Percentiles rank a stretch among this genome's conserved stretches.
Evolutionary conservation across 768 basidiomycete species (phyloP).

Genomic region (Tricholomella constricta): DNA sequence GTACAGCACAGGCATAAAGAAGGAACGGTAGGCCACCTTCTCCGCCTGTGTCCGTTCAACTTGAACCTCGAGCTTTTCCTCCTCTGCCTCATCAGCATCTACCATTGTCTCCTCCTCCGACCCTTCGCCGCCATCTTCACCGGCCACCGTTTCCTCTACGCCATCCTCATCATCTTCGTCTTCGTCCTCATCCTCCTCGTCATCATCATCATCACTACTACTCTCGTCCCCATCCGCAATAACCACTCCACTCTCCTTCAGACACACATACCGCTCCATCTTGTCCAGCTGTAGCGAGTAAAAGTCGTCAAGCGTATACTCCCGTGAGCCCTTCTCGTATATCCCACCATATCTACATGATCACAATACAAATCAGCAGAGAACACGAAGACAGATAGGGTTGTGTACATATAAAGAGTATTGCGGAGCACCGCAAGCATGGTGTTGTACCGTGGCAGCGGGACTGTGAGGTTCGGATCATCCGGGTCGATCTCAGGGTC

Average conservation of each 20-base stretch:
- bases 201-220: constrained; percentile 63
- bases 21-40: constrained; percentile 12
- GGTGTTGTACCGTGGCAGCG: constrained; percentile 79
- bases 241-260: constrained; percentile 65
- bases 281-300: constrained; percentile 81
- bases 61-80: constrained; percentile 8
- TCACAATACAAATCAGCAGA: neutral
- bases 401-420: constrained; percentile 78
- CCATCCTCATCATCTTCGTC: constrained; percentile 54
- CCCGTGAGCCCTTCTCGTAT: constrained; percentile 76
- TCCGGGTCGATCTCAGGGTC: constrained; percentile 50
- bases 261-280: constrained; percentile 73
- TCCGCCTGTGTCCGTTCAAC: constrained; percentile 22
- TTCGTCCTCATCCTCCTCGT: constrained; percentile 58
- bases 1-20: neutral
- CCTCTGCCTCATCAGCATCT: constrained; percentile 27
- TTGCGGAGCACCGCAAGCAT: constrained; percentile 87
- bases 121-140: constrained; percentile 40
- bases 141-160: constrained; percentile 46
- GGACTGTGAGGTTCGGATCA: constrained; percentile 65
- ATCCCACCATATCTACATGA: constrained; percentile 80
- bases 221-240: constrained; percentile 64
- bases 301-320: constrained; percentile 92
- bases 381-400: neutral
- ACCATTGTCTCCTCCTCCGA: constrained; percentile 24